A percentile compares a stretch with the other conserved stretches of the same genome.
phyloP scores from a whole-genome alignment of 306 rosid genomes.

The Lathyrus tuberosus region DNA sequence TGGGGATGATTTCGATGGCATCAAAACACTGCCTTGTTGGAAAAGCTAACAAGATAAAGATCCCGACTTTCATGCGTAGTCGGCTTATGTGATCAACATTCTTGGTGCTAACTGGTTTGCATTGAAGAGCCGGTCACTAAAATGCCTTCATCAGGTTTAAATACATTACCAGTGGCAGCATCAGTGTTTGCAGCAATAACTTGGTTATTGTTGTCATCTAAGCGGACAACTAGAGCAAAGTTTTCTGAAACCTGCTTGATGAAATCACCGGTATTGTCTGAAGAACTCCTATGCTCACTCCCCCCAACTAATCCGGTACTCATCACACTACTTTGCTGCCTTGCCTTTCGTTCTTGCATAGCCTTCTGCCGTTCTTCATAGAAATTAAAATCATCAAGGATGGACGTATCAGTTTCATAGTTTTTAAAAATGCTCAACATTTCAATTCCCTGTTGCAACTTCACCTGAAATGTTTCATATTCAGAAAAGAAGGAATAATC shows the following conservation, averaged over 20 bases:
- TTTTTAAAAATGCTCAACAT: slow-evolving; percentile 74
- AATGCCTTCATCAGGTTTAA: slow-evolving; percentile 59
- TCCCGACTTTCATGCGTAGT: slow-evolving; percentile 36
- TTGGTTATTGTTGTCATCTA: slow-evolving; percentile 67
- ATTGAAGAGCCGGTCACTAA: slow-evolving; percentile 58
- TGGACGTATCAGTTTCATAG: slow-evolving; percentile 71
- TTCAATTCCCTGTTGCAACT: slow-evolving; percentile 76
- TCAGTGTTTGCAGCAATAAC: slow-evolving; percentile 48
- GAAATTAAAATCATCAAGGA: slow-evolving; percentile 81
- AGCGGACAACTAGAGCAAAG: slow-evolving; percentile 74
- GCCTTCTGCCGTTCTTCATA: slow-evolving; percentile 85
- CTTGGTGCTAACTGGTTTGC: slow-evolving; percentile 51
- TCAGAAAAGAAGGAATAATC: slow-evolving; percentile 18
- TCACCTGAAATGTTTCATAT: slow-evolving; percentile 57
- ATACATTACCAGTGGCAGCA: slow-evolving; percentile 45
- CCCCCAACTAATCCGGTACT: slow-evolving; percentile 61
- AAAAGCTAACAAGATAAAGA: slow-evolving; percentile 43
- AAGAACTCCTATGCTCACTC: slow-evolving; percentile 57
- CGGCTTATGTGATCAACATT: slow-evolving; percentile 23
- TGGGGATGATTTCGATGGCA: slow-evolving; percentile 27
- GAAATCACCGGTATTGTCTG: slow-evolving; percentile 53
- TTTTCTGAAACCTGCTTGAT: slow-evolving; percentile 84
- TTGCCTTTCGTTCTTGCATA: slow-evolving; percentile 79
- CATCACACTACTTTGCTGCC: slow-evolving; percentile 60
- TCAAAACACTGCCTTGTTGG: slow-evolving; percentile 49